Base-by-base conservation (phyloP, 2,329 filamentous ascomycete genomes). In the Pestalotiopsis sp. region DNA sequence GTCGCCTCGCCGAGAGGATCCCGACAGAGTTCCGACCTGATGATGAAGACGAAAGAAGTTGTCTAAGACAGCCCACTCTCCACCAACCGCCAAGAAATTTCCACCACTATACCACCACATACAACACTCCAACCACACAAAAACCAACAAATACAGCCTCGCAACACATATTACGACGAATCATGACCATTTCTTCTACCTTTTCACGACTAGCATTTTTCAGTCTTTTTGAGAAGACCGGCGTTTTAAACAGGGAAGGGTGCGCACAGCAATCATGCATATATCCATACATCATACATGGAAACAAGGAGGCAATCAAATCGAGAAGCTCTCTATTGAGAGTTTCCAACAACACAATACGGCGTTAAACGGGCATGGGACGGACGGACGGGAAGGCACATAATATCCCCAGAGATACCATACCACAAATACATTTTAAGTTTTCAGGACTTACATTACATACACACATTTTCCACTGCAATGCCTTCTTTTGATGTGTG, bases 1-100 rank as follows among this genome's bases (percentile, higher is more conserved):
- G 65, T 67, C 6, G 65, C 65, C 11, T 67, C 65, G 36, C 65
- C 65, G 36, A 27, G 65, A 11, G 52, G 52, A n/a, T 67, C 65
- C 14, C 41, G 65, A 49, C 56, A 67, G 27, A 67, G 39, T 17
- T 67, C 65, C n/a, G 65, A 67, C 56, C 31, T 52, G 5, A 41
- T 31, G 56, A 59, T 27, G 9, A 67, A 56, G 41, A 58, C 38
- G 41, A 45, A 31, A 4, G 63, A 66, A 45, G 17, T n/a, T 58
- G 45, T 66, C 27, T 66, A 57, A 66, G 27, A 65, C 20, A 49
- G 23, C 17, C 13, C 20, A 65, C 14, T 65, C 23, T 14, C 60
- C 9, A 62, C 12, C 11, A 27, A 23, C 57, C 57, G 23, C 23
- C 23, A 59, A 36, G 7, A 3, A 36, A 52, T 23, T 52, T 52